Evolutionary conservation across 345 rosid species (phyloP), one percentile per base, ranked within the genome.

Genomic region (Conringia planisiliqua): DNA sequence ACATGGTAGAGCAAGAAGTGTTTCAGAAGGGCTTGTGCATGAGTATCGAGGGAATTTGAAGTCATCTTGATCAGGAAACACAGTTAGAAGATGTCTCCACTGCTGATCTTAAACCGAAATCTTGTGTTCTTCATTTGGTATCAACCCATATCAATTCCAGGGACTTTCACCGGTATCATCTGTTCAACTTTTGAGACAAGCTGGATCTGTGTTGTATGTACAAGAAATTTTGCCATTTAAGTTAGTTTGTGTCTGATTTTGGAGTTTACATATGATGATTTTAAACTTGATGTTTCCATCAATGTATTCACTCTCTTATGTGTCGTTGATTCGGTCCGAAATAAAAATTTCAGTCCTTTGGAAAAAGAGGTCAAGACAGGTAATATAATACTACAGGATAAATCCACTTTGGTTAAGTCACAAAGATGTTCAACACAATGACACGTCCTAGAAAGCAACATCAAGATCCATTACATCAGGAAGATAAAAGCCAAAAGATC

Each of bases 1-100:
- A 46, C 84, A 91, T 6, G 83, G 80, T 33, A 91, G 98, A 80
- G 93, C 97, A 18, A 87, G 88, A 70, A 82, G 95, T 47, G 92
- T 94, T 43, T 96, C 97, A 5, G 92, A 90, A 80, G 97, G 97
- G 72, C 93, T 94, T 29, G 96, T 91, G 67, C 83, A 86, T 64
- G 90, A 89, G 60, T 91, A 89, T 71, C 85, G 86, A 22, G 85
- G 78, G 81, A 83, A 77, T 59, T 85, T 43, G 58, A 58, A 30
- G 22, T 44, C 55, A 54, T 57, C 55, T 76, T 80, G 68, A 27
- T 77, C 50, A 60, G 51, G 46, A 72, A 10, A 30, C 50, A 42
- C 50, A 16, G 26, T 51, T 46, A 24, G 58, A n/a, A 72, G 66
- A 61, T 24, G 40, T 10, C 62, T 52, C 32, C 56, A 10, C 43